Evolutionary conservation across 805 yeast genomes (phyloP), one percentile per base, ranked within the genome.

Genomic region (Yarrowia sp.): DNA sequence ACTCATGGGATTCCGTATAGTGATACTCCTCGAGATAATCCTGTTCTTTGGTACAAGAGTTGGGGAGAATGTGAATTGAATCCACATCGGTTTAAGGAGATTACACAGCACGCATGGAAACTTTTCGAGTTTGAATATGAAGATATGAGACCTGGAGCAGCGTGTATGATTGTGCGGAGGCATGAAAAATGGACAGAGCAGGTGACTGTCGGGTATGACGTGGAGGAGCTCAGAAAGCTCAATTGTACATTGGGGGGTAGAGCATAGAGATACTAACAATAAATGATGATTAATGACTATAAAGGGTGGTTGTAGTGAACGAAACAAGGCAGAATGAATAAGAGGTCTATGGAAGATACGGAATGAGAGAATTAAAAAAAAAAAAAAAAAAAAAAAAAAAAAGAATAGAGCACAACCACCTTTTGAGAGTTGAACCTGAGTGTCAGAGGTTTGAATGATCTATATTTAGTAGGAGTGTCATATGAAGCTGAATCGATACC

Each of bases 61-160:
- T 2, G 8, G 7, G 61, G 61, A 1, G 22, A 55, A 11, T 55
- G 61, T 10, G 38, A 31, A 13, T 31, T 6, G 7, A 10, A 11
- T 1, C 11, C 8, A 7, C 38, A 15, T 2, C 9, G 47, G 4
- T 8, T 11, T 7, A 33, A 31, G 11, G 13, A 28, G 38, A 7
- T 55, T 36, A n/a, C 39, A 10, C 15, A 28, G 2, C 28, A 41
- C 13, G 61, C 47, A 4, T 41, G 28, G 38, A 41, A 32, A 10
- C 28, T 55, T 47, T 55, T 14, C 44, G 45, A 38, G 44, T 55
- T 55, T 15, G 61, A 55, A 13, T 55, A 55, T 38, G 61, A 41
- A 5, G 45, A 17, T 8, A 7, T 18, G 15, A 15, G 4, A 9
- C 45, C 47, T 9, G 61, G 17, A 8, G 61, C 61, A 13, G 61